These are phyloP conservation scores for Betula pendula DNA, from an alignment of 306 rosid species.

Conservation along the genomic window DNA sequence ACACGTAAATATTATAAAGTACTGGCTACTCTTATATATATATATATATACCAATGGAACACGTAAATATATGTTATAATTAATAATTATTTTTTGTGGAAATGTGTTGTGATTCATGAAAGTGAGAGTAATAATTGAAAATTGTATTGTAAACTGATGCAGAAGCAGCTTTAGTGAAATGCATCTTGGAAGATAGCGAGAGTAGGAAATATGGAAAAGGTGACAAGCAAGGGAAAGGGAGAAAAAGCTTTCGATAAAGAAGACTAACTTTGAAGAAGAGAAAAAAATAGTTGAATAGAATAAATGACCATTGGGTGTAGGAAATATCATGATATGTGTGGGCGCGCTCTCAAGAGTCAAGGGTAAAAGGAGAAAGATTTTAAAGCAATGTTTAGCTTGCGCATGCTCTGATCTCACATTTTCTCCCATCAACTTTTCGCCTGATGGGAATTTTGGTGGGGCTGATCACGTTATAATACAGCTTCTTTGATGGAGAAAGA, in stretches of 20 bases:
- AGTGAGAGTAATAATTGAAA: slow-evolving; percentile 33
- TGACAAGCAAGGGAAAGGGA: slow-evolving; percentile 24
- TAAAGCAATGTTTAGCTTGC: slow-evolving; percentile 44
- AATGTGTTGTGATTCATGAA: slow-evolving; percentile 16
- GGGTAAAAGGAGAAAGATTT: slow-evolving; percentile 21
- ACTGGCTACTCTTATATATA: too few species aligned
- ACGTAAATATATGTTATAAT: too few species aligned
- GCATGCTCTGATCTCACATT: slow-evolving; percentile 61
- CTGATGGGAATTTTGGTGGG: slow-evolving; percentile 73
- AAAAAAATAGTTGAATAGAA: background rate
- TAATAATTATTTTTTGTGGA: too few species aligned
- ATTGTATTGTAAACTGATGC: slow-evolving; percentile 24
- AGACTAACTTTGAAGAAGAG: slow-evolving; percentile 38
- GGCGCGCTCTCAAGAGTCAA: slow-evolving; percentile 20
- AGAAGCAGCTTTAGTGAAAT: slow-evolving; percentile 43
- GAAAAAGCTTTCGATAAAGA: slow-evolving; percentile 36
- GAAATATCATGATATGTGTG: too few species aligned
- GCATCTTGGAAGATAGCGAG: slow-evolving; percentile 41
- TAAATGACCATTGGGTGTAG: background rate
- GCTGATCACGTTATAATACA: slow-evolving; percentile 36
- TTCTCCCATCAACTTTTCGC: slow-evolving; percentile 61
- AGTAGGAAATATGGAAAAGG: slow-evolving; percentile 33
- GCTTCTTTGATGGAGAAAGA: slow-evolving; percentile 28
- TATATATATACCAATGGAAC: too few species aligned
- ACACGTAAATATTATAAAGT: too few species aligned